A percentile compares a stretch with the other conserved stretches of the same genome.
Evolutionary conservation across 1,284 basidiomycete species (phyloP).

Genomic region (Boletus smithii): DNA sequence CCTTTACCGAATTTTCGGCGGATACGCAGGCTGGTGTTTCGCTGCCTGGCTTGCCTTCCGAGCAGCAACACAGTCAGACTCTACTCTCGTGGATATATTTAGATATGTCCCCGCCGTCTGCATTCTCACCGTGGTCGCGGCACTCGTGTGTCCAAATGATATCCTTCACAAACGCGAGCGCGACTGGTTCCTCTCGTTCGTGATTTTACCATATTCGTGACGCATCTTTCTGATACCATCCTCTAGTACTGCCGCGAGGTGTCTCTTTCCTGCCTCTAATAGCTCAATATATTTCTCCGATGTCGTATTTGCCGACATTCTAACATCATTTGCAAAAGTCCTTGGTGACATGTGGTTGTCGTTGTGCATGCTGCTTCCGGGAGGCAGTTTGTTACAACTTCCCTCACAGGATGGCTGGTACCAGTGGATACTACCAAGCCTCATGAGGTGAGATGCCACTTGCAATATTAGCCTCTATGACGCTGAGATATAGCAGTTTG

Average conservation of each 20-base stretch:
- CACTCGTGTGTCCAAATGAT: slow-evolving; percentile 65
- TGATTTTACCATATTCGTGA: slow-evolving; percentile 13
- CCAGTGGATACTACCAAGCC: slow-evolving; percentile 73
- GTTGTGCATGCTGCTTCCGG: slow-evolving; percentile 73
- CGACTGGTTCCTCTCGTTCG: slow-evolving; percentile 72
- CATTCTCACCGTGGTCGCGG: slow-evolving; percentile 53
- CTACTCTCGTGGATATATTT: slow-evolving; percentile 63
- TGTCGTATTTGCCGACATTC: slow-evolving; percentile 91
- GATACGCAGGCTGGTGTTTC: slow-evolving; percentile 59
- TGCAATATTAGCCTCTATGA: slow-evolving; percentile 5
- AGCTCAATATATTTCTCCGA: slow-evolving; percentile 83
- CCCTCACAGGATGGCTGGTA: slow-evolving; percentile 61
- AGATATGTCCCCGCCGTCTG: slow-evolving; percentile 74
- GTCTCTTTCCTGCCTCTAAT: slow-evolving; percentile 62
- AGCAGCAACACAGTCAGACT: slow-evolving; percentile 53
- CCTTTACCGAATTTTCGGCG: slow-evolving; percentile 64
- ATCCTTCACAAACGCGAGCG: slow-evolving; percentile 66
- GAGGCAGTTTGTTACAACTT: slow-evolving; percentile 66
- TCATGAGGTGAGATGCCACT: slow-evolving; percentile 72
- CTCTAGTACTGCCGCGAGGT: slow-evolving; percentile 42
- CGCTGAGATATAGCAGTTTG: slow-evolving; percentile 49
- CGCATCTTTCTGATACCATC: slow-evolving; percentile 5
- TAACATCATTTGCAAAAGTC: slow-evolving; percentile 96
- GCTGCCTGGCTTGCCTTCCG: slow-evolving; percentile 68
- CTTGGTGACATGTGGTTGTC: slow-evolving; percentile 93